Evolutionary conservation across 345 rosid genomes (phyloP).

Genomic region (Populus davidiana): DNA sequence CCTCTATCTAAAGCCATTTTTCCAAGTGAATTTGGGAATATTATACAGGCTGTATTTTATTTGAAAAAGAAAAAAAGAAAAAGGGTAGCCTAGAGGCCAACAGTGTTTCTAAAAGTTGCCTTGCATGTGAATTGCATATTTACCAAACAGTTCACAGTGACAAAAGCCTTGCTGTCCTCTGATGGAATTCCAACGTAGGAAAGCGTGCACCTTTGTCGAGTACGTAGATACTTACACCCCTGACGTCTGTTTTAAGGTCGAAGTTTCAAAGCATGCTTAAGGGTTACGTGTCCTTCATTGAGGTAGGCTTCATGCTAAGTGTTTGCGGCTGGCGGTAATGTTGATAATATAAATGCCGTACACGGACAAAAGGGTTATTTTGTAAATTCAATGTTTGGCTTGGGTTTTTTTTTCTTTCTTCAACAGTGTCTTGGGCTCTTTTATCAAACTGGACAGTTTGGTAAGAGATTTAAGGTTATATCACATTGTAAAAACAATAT

Average conservation of each 20-base stretch:
- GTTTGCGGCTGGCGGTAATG: not conserved
- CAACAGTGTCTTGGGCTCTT: too few species aligned
- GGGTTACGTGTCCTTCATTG: not conserved
- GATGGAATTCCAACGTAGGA: not conserved
- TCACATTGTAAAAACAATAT: too few species aligned
- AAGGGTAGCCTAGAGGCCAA: too few species aligned
- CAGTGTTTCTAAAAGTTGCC: too few species aligned
- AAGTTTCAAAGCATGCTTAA: not conserved
- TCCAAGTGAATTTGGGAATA: not conserved
- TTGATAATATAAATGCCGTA: not conserved
- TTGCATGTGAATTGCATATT: not conserved
- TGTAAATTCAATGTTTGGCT: not conserved
- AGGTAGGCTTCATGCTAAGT: not conserved
- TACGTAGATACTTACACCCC: not conserved
- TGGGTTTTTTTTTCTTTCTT: not conserved
- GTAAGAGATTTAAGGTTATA: too few species aligned
- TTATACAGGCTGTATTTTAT: too few species aligned
- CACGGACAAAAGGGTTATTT: not conserved
- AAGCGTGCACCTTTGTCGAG: slow-evolving; percentile 5
- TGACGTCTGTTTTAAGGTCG: not conserved
- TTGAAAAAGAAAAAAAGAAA: too few species aligned
- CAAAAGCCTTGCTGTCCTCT: not conserved
- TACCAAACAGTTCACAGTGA: not conserved
- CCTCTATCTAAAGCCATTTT: too few species aligned
- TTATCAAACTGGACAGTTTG: too few species aligned